Evolutionary conservation across 352 stramenopile species (phyloP).

Genomic region (Phytophthora idaei): DNA sequence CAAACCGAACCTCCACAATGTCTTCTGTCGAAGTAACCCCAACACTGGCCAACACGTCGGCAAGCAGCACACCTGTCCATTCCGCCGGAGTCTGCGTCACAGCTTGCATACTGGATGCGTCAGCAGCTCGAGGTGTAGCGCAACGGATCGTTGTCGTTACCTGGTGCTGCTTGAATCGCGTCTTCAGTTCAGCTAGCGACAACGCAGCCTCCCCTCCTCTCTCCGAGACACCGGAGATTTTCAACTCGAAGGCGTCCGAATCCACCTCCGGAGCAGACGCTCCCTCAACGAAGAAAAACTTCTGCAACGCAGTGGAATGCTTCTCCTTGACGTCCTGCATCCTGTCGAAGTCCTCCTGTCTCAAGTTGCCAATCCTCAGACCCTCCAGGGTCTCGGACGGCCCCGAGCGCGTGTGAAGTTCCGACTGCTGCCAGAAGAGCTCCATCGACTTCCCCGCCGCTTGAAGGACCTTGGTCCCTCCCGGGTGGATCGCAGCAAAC

Average conservation of each 20-base stretch:
- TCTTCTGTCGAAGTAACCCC: slow-evolving; percentile 46
- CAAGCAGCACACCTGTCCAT: slow-evolving; percentile 91
- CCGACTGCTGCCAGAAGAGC: slow-evolving; percentile 31
- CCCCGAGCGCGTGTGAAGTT: slow-evolving; percentile 15
- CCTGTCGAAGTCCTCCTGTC: slow-evolving; percentile 18
- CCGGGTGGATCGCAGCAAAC: slow-evolving; percentile 20
- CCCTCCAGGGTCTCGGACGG: slow-evolving; percentile 17
- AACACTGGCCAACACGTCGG: slow-evolving; percentile 81
- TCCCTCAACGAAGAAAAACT: slow-evolving; percentile 24
- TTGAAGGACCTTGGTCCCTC: slow-evolving; percentile 24
- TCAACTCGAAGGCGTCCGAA: slow-evolving; percentile 16
- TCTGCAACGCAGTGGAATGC: slow-evolving; percentile 1
- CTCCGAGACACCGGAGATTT: not conserved
- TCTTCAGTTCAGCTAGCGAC: slow-evolving; percentile 89
- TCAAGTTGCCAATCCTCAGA: slow-evolving; percentile 30
- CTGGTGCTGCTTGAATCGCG: slow-evolving; percentile 68
- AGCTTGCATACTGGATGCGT: slow-evolving; percentile 16
- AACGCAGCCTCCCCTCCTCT: slow-evolving; percentile 34
- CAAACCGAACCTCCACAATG: slow-evolving; percentile 55
- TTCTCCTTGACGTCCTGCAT: slow-evolving; percentile 18
- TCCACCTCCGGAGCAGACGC: slow-evolving; percentile 3
- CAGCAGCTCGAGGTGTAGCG: slow-evolving; percentile 58
- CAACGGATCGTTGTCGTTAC: slow-evolving; percentile 91
- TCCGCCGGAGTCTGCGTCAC: slow-evolving; percentile 81
- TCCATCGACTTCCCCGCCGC: slow-evolving; percentile 29